Evolutionary conservation across 2,329 filamentous ascomycete genomes (phyloP), one percentile per base, ranked within the genome.

Genomic region (Ustulina deusta): DNA sequence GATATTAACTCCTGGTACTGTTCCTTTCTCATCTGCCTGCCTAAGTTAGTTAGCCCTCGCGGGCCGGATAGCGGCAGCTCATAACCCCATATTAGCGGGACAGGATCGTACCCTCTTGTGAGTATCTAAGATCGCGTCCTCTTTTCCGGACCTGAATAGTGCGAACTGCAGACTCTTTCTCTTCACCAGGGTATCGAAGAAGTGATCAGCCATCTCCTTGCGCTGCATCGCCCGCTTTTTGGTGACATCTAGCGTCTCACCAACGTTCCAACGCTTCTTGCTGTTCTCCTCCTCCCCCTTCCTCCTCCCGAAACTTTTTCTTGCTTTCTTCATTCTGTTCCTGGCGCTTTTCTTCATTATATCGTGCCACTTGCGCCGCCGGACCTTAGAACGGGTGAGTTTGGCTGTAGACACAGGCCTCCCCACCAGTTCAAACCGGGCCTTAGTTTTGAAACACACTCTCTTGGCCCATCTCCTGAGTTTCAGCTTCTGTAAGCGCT

Each of bases 381-480:
- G 66, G 1, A 58, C 40, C 34, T 64, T 68, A 5, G 51, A 61
- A 34, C 42, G 25, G 0, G 59, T 5, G 6, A 46, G 7, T 34
- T 36, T 40, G 17, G 51, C 59, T 6, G 51, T 36, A 10, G 63
- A 46, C 4, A 56, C 68, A 2, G 63, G 38, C 51, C 59, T 71
- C 4, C 69, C 69, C 5, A 61, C 49, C 1, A 66, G 69, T 25
- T 69, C 65, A 22, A 75, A 73, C 9, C 69, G 70, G 15, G 73
- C 69, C 36, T 69, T 76, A 7, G 73, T 73, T 20, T 68, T 69
- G 11, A 66, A 66, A 51, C 63, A 74, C 29, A 72, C 66, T 42
- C 71, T 72, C 52, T 71, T 73, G 3, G 70, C 65, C 74, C 74
- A 74, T 49, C 66, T 74, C 40, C 58, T 66, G 25, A 75, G 32